Base-by-base conservation (phyloP, 1,284 basidiomycete species). In the Schizophyllum commune region DNA sequence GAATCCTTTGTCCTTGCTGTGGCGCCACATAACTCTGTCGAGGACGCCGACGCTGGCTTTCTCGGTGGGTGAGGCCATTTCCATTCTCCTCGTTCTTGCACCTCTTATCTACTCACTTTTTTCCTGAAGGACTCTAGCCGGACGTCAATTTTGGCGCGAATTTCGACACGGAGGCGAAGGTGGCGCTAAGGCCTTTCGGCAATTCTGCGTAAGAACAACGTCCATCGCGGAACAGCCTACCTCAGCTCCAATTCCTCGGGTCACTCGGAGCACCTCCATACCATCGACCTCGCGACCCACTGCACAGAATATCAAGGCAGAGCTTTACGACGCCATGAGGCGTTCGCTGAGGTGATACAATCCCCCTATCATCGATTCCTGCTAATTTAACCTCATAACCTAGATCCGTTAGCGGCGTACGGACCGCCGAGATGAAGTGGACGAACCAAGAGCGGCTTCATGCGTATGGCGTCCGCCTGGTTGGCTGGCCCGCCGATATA, bases 351-450 rank as follows among this genome's bases (percentile, higher is more conserved):
- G 65, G 65, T 66, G 60, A 47, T 22, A 27, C 21, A 32, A 47
- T 27, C 13, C 27, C 56, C 19, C 17, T 62, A 53, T 60, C 55
- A 32, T 55, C 57, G 54, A 59, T 55, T 15, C 32, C 39, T 58
- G 39, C 55, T n/a, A n/a, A n/a, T 58, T 21, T 54, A 55, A 55
- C 60, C 51, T 60, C 52, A 57, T 61, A 56, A 61, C 21, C 32
- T 60, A 11, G 47, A 68, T 68, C 75, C 13, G 76, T 75, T 9
- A 84, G 83, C 63, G 84, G 85, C 9, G 70, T 82, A 15, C 81
- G 82, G 3, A 83, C 77, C 62, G 85, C 86, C 21, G 86, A 88
- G 65, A 88, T 88, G 86, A 86, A 83, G 70, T 88, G 86, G 86
- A 82, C 82, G 4, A 85, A 85, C 66, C 85, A 81, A 60, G 78